Conservation (phyloP, 306 rosid species). For the Cicer judaicum region DNA sequence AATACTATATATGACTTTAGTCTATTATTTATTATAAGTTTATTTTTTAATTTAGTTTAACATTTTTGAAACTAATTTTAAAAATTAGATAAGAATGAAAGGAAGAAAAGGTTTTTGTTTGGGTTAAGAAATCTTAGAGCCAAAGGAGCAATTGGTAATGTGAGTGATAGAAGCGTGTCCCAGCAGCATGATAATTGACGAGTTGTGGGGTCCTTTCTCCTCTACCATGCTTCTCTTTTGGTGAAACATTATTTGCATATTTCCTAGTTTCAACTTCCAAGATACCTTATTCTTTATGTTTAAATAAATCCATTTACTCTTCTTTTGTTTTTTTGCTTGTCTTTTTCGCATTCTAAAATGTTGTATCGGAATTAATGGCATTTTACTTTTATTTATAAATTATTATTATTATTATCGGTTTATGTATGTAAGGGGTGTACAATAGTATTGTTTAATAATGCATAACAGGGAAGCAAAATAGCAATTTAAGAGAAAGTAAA, state of each 20-base stretch:
- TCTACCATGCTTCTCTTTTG: conserved; percentile 6
- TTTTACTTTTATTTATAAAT: too few relatives aligned
- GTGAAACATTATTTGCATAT: not conserved
- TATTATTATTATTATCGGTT: too few relatives aligned
- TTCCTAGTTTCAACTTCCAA: conserved; percentile 15
- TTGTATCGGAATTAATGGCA: not conserved
- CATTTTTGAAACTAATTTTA: too few relatives aligned
- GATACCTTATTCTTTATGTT: not conserved
- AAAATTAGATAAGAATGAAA: too few relatives aligned
- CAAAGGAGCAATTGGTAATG: too few relatives aligned
- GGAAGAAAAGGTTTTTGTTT: too few relatives aligned
- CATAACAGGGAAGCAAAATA: not conserved
- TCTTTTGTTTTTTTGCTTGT: not conserved
- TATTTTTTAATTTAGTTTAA: too few relatives aligned
- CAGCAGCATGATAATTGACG: not conserved
- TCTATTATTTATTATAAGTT: too few relatives aligned
- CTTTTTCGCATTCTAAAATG: not conserved
- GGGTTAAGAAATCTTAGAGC: too few relatives aligned
- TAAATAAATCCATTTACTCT: not conserved
- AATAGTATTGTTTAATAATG: not conserved
- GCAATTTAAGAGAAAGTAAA: not conserved
- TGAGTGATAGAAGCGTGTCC: too few relatives aligned
- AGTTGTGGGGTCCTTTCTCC: conserved; percentile 16
- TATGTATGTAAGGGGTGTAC: not conserved
- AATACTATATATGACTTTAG: too few relatives aligned